Base-by-base conservation (phyloP, 192 early-diverging fungal genomes). In the Paraglomus occultum region DNA sequence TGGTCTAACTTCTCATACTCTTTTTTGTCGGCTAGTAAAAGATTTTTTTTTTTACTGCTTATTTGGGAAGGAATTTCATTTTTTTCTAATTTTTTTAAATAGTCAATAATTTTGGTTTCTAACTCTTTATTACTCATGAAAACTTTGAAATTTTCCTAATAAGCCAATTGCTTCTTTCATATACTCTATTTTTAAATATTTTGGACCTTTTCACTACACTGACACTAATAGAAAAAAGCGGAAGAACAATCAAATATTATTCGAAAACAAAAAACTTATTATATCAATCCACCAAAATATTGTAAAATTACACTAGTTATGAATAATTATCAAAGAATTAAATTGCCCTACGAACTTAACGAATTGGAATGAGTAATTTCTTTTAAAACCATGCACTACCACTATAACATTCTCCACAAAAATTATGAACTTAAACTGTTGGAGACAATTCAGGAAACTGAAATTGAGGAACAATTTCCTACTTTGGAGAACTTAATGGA, bases 11-110 rank as follows among this genome's bases (percentile, higher is more conserved):
- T 7, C 7, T 55, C 53, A 20, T 55, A 55, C 18, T 8, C 53
- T 20, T 17, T 8, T 20, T 55, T 55, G 23, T 17, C 23, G n/a
- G n/a, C 53, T 17, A 55, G 23, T 55, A 55, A 55, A 7, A 55
- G 18, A 17, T 20, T 55, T 20, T 55, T 20, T 55, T 55, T 55
- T 55, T 55, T 55, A 55, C 23, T 55, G n/a, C 18, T 55, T 55
- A 55, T 8, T 6, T 6, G 9, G 53, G 53, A 7, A 20, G 53
- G 23, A 55, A 55, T 7, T 55, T 55, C 11, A 20, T 55, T 55
- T 55, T 55, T 55, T 55, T 55, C 53, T 55, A 55, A 55, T 55
- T 55, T 55, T 55, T 55, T 20, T 55, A 55, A 17, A 55, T 55
- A 55, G 18, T 8, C 53, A 55, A 55, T 55, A 55, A 55, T 55